phyloP scores from a whole-genome alignment of 257 asterid species.

The Nicotiana attenuata region DNA sequence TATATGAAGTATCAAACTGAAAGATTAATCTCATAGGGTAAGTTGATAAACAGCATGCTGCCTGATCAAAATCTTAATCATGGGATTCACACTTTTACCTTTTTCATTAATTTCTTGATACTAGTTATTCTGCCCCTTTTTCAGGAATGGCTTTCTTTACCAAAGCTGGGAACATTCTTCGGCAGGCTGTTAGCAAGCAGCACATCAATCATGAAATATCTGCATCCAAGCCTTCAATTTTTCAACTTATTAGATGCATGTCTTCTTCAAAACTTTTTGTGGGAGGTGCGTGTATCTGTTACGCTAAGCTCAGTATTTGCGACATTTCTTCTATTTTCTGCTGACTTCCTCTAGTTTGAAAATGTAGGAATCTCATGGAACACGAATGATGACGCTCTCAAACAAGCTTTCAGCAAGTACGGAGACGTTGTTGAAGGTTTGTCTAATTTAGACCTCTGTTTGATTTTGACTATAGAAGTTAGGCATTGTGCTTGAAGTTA shows the following conservation, averaged over 20 bases:
- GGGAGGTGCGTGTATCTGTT: slow-evolving; percentile 49
- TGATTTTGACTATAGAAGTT: neutral
- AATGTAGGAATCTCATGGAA: slow-evolving; percentile 61
- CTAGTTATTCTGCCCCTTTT: neutral
- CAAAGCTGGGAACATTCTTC: slow-evolving; percentile 53
- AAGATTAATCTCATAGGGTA: neutral
- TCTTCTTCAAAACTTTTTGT: slow-evolving; percentile 65
- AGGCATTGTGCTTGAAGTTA: neutral
- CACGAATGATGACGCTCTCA: slow-evolving; percentile 54
- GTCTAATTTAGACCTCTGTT: neutral
- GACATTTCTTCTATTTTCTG: neutral
- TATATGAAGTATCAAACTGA: neutral
- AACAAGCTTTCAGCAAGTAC: slow-evolving; percentile 55
- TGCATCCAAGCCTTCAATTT: slow-evolving; percentile 47
- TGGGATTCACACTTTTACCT: neutral
- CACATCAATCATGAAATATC: slow-evolving; percentile 39
- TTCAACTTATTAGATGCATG: slow-evolving; percentile 77
- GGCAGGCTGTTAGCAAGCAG: slow-evolving; percentile 34
- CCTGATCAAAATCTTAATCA: neutral
- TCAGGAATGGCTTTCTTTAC: slow-evolving; percentile 66
- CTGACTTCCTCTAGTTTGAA: slow-evolving; percentile 9
- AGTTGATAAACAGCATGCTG: neutral
- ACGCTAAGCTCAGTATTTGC: neutral
- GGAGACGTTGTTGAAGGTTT: slow-evolving; percentile 83
- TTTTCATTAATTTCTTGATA: neutral